Percentiles rank a stretch among this genome's conserved stretches.
phyloP scores from a whole-genome alignment of 139 green algal species.

The Desmodesmus armatus region DNA sequence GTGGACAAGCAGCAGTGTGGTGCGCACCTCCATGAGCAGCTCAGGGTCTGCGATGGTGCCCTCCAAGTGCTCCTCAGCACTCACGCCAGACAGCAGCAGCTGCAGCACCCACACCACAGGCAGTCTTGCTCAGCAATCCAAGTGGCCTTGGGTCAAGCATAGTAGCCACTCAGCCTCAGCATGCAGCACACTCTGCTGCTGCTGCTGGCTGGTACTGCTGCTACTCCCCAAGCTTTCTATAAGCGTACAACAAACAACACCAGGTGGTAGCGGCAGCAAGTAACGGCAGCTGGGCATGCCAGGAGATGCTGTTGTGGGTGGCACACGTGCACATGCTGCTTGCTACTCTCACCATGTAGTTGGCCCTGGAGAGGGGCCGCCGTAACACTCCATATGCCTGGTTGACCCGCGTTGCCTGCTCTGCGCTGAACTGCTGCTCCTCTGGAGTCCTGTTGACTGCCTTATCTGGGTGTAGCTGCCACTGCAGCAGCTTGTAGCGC shows the following conservation, averaged over 20 bases:
- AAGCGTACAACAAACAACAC: too few species aligned
- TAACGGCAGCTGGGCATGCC: too few species aligned
- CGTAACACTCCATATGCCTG: conserved; percentile 73
- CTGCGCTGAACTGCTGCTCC: conserved; percentile 65
- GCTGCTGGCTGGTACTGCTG: not conserved
- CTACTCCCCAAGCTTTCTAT: not conserved
- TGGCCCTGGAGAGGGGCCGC: conserved; percentile 65
- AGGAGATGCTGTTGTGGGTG: too few species aligned
- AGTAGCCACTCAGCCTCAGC: not conserved
- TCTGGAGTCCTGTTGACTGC: conserved; percentile 48
- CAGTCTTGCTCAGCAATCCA: too few species aligned
- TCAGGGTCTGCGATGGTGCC: conserved; percentile 70
- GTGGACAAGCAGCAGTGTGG: too few species aligned
- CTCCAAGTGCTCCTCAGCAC: conserved; percentile 51
- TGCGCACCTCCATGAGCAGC: conserved; percentile 71
- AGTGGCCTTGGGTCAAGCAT: too few species aligned
- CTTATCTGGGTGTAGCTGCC: conserved; percentile 77
- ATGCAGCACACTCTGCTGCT: not conserved
- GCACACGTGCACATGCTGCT: too few species aligned
- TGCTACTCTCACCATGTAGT: conserved; percentile 67
- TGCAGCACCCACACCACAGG: conserved; percentile 52
- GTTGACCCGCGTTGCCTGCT: conserved; percentile 75
- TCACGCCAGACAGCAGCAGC: conserved; percentile 55
- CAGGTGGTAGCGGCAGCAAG: too few species aligned
- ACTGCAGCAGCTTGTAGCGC: conserved; percentile 75